Evolutionary conservation across 2,329 filamentous ascomycete genomes (phyloP), one percentile per base, ranked within the genome.

Genomic region (Erysiphe pulchra): DNA sequence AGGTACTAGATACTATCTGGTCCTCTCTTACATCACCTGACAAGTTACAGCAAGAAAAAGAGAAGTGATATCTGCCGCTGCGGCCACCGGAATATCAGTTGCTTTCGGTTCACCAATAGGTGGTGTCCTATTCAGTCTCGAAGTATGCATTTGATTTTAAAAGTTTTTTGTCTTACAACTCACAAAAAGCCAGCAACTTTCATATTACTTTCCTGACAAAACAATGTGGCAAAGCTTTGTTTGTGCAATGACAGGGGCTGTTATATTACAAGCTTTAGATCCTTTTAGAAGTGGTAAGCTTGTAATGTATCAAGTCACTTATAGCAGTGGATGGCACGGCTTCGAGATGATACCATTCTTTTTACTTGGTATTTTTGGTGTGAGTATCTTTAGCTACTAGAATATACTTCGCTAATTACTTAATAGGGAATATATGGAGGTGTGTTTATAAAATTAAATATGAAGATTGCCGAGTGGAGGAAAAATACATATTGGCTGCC

Each of bases 191-290:
- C n/a, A 81, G 72, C 84, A 92, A 70, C 67, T 95, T 2, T 92
- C 85, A 0, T 95, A 94, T 60, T 95, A 94, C 61, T 95, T 95
- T 54, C 87, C 90, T 0, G 87, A 95, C 62, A 95, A 95, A 62
- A 95, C 90, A 10, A 95, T 98, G 90, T 98, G 90, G 90, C 90
- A 94, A 60, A 93, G 85, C 56, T 98, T 98, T 57, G 90, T 98
- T 37, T 95, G 90, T 56, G 90, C 90, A 58, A 95, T 95, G 86
- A 83, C 92, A n/a, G 90, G 86, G 14, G 87, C 90, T 16, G 83
- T 95, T 34, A 84, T 85, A 13, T 68, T 98, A 4, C 87, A 95
- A 60, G 83, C 83, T 5, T 73, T 93, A 50, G 90, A 98, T 58
- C 90, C 90, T 4, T 94, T 95, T 59, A 75, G 90, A 45, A 92